Conservation (phyloP, 2,329 filamentous ascomycete genomes). For the Reticulascus tulasneorum region DNA sequence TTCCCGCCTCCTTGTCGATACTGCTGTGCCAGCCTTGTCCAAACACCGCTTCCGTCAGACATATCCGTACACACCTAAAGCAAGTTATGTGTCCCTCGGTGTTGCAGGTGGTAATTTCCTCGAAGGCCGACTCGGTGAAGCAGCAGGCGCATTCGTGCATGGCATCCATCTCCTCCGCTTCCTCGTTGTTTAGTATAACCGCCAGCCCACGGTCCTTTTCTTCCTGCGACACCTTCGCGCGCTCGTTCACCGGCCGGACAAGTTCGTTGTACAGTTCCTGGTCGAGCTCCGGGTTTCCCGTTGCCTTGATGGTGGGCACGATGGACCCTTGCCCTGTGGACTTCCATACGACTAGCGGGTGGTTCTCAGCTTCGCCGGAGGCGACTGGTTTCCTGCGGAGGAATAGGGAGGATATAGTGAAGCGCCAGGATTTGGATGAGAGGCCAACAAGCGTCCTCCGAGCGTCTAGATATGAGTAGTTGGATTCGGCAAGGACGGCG, state of each 20-base stretch:
- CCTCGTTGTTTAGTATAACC: slow-evolving; percentile 49
- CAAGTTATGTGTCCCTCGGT: slow-evolving; percentile 69
- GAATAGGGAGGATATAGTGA: slow-evolving; percentile 68
- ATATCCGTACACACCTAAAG: slow-evolving; percentile 76
- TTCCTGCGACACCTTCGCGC: slow-evolving; percentile 39
- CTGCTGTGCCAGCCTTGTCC: slow-evolving; percentile 87
- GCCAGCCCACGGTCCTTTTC: slow-evolving; percentile 51
- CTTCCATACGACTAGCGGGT: slow-evolving; percentile 61
- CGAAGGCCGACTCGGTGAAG: slow-evolving; percentile 66
- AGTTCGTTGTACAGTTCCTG: slow-evolving; percentile 57
- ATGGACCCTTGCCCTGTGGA: slow-evolving; percentile 48
- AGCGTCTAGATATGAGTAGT: slow-evolving; percentile 72
- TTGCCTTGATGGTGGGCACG: slow-evolving; percentile 60
- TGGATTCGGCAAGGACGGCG: slow-evolving; percentile 75
- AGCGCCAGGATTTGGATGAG: slow-evolving; percentile 73
- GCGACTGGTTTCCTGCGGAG: slow-evolving; percentile 57
- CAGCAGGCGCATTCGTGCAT: slow-evolving; percentile 75
- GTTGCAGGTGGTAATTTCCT: slow-evolving; percentile 71
- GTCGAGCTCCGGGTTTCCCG: slow-evolving; percentile 62
- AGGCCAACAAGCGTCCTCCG: slow-evolving; percentile 65
- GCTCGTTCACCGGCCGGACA: slow-evolving; percentile 47
- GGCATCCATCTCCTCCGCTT: slow-evolving; percentile 54
- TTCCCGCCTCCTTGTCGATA: slow-evolving; percentile 68
- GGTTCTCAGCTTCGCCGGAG: slow-evolving; percentile 50
- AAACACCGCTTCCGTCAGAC: slow-evolving; percentile 83